Base-by-base conservation (phyloP, 257 asterid genomes). In the Penstemon eatonii region DNA sequence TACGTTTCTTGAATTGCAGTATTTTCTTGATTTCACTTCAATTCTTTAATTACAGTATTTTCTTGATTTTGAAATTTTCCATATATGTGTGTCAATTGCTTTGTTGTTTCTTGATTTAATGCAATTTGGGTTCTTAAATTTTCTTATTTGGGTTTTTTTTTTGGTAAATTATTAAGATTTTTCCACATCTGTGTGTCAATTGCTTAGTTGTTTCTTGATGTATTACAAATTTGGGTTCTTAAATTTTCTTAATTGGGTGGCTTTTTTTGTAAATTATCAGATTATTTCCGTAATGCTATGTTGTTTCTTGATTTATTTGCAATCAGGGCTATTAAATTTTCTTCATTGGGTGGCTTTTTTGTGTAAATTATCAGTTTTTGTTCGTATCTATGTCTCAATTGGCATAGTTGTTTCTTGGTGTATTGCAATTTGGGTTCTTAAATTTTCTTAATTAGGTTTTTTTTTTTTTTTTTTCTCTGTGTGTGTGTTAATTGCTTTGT, bases 21-120 rank as follows among this genome's bases (percentile, higher is more conserved):
- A 25, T 4, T 63, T 68, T 70, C 53, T 82, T 67, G 67, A 45
- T 70, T 69, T 43, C 42, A 66, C 39, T 5, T 40, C 44, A 37
- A n/a, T 59, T 10, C 9, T 38, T 56, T 47, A 18, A 33, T 37
- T 54, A 25, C 33, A 25, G 33, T 25, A 25, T 4, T 63, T 68
- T 70, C 53, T 82, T 67, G 67, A 45, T 41, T 0, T 51, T 39
- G 4, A 18, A 3, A 13, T 58, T 58, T 3, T 58, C 12, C n/a
- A 19, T 25, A 6, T 54, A 8, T 10, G 39, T 7, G 33, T 4
- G 7, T 13, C 7, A 13, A 10, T 66, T 33, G 33, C 33, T 12
- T 43, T 11, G 3, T 11, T 4, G 7, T 50, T 49, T 45, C 12
- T 36, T 59, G 7, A 4, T 38, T 6, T 25, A 25, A 0, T 25